Percentiles rank a stretch among this genome's conserved stretches.
Conservation (phyloP, 1,284 basidiomycete species). For the Boletus chippewaensis region DNA sequence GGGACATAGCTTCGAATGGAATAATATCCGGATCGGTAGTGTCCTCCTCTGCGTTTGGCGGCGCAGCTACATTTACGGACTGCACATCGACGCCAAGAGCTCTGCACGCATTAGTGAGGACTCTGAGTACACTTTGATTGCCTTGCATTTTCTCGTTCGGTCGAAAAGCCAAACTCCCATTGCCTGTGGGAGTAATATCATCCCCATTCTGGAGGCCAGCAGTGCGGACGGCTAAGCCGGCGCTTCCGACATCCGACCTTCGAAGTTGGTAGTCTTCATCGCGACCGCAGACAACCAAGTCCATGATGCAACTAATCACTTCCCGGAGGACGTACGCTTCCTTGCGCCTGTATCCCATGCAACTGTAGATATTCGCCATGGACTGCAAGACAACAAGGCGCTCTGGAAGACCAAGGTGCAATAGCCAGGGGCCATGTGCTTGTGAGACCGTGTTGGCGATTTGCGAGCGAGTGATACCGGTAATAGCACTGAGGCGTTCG, state of each 20-base stretch:
- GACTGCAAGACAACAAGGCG: constrained; percentile 65
- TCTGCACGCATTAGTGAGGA: constrained; percentile 69
- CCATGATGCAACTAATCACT: constrained; percentile 71
- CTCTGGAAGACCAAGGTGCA: constrained; percentile 71
- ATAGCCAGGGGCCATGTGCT: constrained; percentile 79
- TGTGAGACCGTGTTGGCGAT: constrained; percentile 61
- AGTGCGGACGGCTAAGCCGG: constrained; percentile 41
- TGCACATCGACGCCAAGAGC: constrained; percentile 76
- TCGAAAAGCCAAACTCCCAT: constrained; percentile 59
- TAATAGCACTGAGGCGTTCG: constrained; percentile 58
- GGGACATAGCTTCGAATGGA: constrained; percentile 12
- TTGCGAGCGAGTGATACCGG: constrained; percentile 61
- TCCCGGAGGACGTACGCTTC: constrained; percentile 84
- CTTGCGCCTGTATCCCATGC: constrained; percentile 76
- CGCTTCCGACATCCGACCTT: constrained; percentile 38
- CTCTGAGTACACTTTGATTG: constrained; percentile 67
- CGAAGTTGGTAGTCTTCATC: constrained; percentile 49
- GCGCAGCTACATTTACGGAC: constrained; percentile 47
- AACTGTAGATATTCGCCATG: constrained; percentile 68
- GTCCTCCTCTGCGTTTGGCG: constrained; percentile 17
- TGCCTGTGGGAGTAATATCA: constrained; percentile 34
- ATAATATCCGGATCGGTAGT: constrained; percentile 23
- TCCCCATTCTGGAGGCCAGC: constrained; percentile 17
- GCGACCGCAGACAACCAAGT: constrained; percentile 72
- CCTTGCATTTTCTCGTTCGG: constrained; percentile 68